Conservation (phyloP, 176 grass and related monocot genomes). For the Carex cristatella region DNA sequence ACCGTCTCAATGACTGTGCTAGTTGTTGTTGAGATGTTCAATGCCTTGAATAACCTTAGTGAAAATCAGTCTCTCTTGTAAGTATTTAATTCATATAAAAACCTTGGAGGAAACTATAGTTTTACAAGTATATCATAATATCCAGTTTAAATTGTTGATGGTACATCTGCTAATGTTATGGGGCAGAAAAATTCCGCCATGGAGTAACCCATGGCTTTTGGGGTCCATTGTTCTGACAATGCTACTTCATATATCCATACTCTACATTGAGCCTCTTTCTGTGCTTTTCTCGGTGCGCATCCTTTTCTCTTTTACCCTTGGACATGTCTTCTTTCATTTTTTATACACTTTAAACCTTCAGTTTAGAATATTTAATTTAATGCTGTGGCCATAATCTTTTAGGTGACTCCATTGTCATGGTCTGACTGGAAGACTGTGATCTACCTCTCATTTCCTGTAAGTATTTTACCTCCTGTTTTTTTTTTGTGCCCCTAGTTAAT, state of each 20-base stretch:
- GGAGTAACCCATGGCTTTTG: constrained; percentile 96
- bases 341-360: neutral
- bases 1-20: constrained; percentile 98
- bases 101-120: neutral
- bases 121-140: neutral
- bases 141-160: constrained; percentile 2
- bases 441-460: constrained; percentile 91
- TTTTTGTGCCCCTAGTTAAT: neutral
- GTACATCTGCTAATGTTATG: neutral
- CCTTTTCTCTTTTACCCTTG: constrained; percentile 15
- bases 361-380: neutral
- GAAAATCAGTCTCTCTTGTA: constrained; percentile 99
- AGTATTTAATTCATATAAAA: constrained; percentile 19
- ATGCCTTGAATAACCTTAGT: constrained; percentile 99
- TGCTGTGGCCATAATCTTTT: constrained; percentile 23
- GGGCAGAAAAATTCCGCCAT: constrained; percentile 73
- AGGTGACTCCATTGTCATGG: constrained; percentile 94
- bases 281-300: constrained; percentile 88
- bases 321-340: constrained; percentile 5
- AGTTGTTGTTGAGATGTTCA: constrained; percentile 99
- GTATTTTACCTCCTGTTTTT: constrained; percentile 31
- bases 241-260: constrained; percentile 73
- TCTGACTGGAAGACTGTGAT: constrained; percentile 88
- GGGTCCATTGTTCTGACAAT: constrained; percentile 89
- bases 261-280: constrained; percentile 79